Conservation (phyloP, 1,284 basidiomycete species). For the Boletus austroedulis region DNA sequence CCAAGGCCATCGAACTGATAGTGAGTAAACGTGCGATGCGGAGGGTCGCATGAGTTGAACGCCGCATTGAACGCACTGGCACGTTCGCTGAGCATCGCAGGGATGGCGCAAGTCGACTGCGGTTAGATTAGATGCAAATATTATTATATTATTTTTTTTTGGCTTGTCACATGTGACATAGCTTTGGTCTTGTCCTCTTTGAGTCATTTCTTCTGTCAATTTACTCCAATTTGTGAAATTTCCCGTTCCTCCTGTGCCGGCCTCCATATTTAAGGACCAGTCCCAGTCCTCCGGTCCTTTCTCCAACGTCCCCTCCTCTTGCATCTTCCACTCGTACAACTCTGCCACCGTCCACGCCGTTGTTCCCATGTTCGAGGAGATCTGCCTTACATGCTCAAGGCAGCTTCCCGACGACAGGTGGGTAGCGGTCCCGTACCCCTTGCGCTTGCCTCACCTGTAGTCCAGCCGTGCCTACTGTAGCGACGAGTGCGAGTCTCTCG, state of each 20-base stretch:
- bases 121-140: constrained; percentile 11
- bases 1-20: too few relatives aligned
- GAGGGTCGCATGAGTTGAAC: not conserved
- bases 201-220: constrained; percentile 37
- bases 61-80: not conserved
- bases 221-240: constrained; percentile 34
- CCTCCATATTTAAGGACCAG: constrained; percentile 35
- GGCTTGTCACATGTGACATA: constrained; percentile 27
- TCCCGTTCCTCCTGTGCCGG: constrained; percentile 39
- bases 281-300: constrained; percentile 20
- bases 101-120: not conserved
- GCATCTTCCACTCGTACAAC: not conserved
- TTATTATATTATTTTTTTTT: not conserved
- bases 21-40: not conserved
- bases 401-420: constrained; percentile 61
- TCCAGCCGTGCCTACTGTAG: constrained; percentile 71
- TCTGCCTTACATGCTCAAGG: constrained; percentile 67
- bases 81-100: constrained; percentile 8
- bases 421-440: constrained; percentile 30
- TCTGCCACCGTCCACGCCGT: constrained; percentile 1
- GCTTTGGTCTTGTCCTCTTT: constrained; percentile 27
- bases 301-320: constrained; percentile 17
- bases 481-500: constrained; percentile 62
- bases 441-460: constrained; percentile 20
- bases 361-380: constrained; percentile 67